These are phyloP conservation scores for Eleusine indica DNA, from an alignment of 176 grass and related monocot species.

Conservation along the genomic window DNA sequence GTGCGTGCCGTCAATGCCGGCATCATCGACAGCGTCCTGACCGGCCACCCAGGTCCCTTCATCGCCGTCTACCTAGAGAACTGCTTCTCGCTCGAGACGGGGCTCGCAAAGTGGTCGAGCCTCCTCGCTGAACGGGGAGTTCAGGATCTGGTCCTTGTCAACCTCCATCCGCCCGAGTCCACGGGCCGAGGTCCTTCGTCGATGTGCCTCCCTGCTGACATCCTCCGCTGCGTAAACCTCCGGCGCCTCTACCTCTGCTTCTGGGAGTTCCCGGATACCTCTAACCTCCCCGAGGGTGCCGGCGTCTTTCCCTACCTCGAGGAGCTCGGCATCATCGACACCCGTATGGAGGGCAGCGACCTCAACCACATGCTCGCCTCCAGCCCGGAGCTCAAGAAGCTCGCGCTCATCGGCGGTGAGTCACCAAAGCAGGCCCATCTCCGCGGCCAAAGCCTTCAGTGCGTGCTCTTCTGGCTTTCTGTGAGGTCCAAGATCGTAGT, in stretches of 20 bases:
- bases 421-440: not conserved
- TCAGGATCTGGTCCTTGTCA: not conserved
- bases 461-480: conserved; percentile 24
- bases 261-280: conserved; percentile 12
- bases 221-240: conserved; percentile 25
- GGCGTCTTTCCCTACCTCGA: conserved; percentile 33
- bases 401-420: not conserved
- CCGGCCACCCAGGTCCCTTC: conserved; percentile 36
- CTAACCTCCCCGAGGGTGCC: not conserved
- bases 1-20: not conserved
- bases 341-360: conserved; percentile 3
- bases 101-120: not conserved
- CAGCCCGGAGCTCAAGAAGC: conserved; percentile 27
- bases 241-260: conserved; percentile 36
- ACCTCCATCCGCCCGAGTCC: not conserved
- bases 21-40: conserved; percentile 18
- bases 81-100: not conserved
- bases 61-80: not conserved
- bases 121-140: conserved; percentile 22
- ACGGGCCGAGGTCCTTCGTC: too few species aligned
- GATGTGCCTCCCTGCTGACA: not conserved
- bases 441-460: not conserved
- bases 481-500: too few species aligned
- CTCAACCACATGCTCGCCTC: conserved; percentile 33
- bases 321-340: conserved; percentile 31